Conservation (phyloP, 495 filamentous ascomycete species). For the Paragyromitra xinjiangensis region DNA sequence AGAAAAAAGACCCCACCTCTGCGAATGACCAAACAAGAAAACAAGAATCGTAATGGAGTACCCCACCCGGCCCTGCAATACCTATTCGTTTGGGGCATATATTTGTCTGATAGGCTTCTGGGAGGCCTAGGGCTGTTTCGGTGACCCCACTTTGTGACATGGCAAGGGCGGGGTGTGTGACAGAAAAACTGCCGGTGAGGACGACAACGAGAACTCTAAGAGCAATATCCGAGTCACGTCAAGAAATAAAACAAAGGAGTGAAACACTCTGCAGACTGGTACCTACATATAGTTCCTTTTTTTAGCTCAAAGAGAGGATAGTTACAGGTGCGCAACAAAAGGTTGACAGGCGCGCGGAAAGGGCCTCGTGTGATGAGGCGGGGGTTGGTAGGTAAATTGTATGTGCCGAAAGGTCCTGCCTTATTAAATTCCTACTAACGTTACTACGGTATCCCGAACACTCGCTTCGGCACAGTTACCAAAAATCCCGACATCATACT, state of each 20-base stretch:
- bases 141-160: constrained; percentile 46
- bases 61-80: constrained; percentile 38
- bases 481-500: constrained; percentile 13
- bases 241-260: constrained; percentile 31
- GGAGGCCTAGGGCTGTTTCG: constrained; percentile 2
- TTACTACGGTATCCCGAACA: constrained; percentile 31
- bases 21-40: constrained; percentile 33
- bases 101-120: constrained; percentile 31
- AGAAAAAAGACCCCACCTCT: constrained; percentile 44
- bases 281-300: constrained; percentile 43
- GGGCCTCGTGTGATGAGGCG: background rate
- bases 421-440: constrained; percentile 26
- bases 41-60: constrained; percentile 27
- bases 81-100: constrained; percentile 36
- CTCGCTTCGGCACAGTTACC: constrained; percentile 38
- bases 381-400: constrained; percentile 7
- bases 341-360: constrained; percentile 33
- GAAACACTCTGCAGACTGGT: constrained; percentile 26
- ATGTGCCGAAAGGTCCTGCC: constrained; percentile 38
- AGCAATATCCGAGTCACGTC: constrained; percentile 28
- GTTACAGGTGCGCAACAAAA: constrained; percentile 2
- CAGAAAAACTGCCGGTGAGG: constrained; percentile 37
- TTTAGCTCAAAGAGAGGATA: constrained; percentile 5
- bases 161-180: constrained; percentile 33
- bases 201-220: background rate